Percentiles rank a stretch among this genome's conserved stretches.
phyloP scores from a whole-genome alignment of 208 protist species.

The Trichomonas gallinae region DNA sequence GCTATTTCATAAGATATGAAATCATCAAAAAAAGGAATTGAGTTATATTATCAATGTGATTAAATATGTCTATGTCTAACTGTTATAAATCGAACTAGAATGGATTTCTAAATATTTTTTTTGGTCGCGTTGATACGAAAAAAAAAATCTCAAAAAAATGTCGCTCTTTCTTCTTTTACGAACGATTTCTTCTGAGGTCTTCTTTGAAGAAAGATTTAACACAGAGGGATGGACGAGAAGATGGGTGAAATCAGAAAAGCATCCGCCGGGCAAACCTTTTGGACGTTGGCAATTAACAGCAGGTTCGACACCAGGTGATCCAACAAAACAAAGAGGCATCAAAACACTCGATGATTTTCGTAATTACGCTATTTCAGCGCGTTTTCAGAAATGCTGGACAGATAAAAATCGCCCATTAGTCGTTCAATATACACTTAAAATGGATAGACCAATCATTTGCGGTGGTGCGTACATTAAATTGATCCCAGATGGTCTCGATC shows the following conservation, averaged over 20 bases:
- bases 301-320: background rate
- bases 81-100: too few species aligned
- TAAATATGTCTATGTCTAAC: too few species aligned
- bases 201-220: slow-evolving; percentile 20
- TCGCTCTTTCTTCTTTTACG: background rate
- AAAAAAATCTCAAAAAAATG: background rate
- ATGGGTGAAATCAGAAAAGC: slow-evolving; percentile 19
- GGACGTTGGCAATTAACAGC: background rate
- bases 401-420: slow-evolving; percentile 1
- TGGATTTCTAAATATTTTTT: background rate
- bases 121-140: background rate
- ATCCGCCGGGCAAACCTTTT: slow-evolving; percentile 16
- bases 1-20: too few species aligned
- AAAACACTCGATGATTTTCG: slow-evolving; percentile 13
- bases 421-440: slow-evolving; percentile 11
- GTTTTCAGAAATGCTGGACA: background rate
- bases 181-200: background rate
- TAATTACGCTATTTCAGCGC: background rate
- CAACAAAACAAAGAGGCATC: background rate
- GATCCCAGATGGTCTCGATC: background rate
- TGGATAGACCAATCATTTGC: background rate
- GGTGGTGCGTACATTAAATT: background rate
- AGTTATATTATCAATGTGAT: too few species aligned
- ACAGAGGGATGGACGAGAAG: background rate
- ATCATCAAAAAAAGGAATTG: too few species aligned